phyloP scores from a whole-genome alignment of 2,329 filamentous ascomycete species.

The Phaeosphaeria sp. region DNA sequence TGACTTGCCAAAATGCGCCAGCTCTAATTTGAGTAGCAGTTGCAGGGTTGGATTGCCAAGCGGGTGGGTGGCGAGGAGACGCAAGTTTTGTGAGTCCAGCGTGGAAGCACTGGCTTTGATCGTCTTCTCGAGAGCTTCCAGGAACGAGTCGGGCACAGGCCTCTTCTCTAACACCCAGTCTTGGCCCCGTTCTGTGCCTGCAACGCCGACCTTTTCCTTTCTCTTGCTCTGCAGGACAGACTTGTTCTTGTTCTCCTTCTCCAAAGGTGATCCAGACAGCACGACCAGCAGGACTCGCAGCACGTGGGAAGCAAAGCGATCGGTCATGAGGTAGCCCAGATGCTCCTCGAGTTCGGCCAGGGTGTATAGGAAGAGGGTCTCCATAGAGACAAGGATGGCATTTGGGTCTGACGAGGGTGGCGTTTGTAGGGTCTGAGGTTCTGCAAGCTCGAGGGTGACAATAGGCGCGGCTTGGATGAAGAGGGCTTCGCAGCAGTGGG shows the following conservation, averaged over 20 bases:
- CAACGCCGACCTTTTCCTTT: constrained; percentile 78
- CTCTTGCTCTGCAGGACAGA: constrained; percentile 87
- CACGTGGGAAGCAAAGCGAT: constrained; percentile 88
- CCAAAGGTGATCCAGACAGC: constrained; percentile 80
- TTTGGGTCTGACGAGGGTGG: constrained; percentile 56
- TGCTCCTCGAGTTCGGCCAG: constrained; percentile 88
- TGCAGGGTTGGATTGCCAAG: constrained; percentile 95
- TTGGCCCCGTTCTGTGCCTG: constrained; percentile 59
- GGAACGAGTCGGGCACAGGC: constrained; percentile 80
- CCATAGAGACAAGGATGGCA: constrained; percentile 71
- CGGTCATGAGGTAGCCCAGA: constrained; percentile 82
- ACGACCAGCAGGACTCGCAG: constrained; percentile 86
- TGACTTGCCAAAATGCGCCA: constrained; percentile 73
- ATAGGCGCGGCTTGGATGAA: constrained; percentile 83
- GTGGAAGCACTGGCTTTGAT: constrained; percentile 76
- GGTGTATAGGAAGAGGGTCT: constrained; percentile 82
- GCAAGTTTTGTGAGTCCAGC: constrained; percentile 80
- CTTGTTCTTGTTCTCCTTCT: constrained; percentile 69
- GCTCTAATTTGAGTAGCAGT: constrained; percentile 84
- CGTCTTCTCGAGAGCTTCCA: constrained; percentile 78
- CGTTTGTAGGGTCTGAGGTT: constrained; percentile 53
- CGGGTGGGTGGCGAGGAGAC: constrained; percentile 84
- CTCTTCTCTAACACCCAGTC: constrained; percentile 45
- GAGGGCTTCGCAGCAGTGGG: constrained; percentile 94
- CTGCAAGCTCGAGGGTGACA: constrained; percentile 74